Evolutionary conservation across 352 stramenopile species (phyloP), one percentile per base, ranked within the genome.

Genomic region (Globisporangium uncinulatum): DNA sequence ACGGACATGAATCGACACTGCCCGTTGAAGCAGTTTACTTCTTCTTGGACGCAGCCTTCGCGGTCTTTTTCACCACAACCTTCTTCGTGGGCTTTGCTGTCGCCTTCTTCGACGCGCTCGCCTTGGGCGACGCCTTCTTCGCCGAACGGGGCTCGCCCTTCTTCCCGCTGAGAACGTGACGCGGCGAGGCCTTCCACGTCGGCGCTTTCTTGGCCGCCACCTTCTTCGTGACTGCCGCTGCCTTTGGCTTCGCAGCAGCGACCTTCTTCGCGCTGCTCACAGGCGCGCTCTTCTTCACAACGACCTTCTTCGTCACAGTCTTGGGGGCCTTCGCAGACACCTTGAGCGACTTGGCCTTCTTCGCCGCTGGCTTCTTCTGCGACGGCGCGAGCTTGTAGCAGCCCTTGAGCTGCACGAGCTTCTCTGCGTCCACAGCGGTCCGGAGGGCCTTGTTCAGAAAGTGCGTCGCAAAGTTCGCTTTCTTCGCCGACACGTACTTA

Each of bases 401-500:
- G 37, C 80, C 83, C 78, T 94, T 94, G 37, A 83, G 57, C 68
- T 91, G 80, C 52, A 98, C 80, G 10, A 98, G 71, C 66, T 94
- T 93, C 51, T 88, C 92, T 14, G 62, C 62, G 3, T 94, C 85
- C 14, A 98, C 89, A 13, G 70, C 90, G 43, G 81, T 89, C 69
- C 95, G 92, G 21, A 98, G 77, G 1, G 89, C 87, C 65, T 94
- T 89, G 73, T 92, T 95, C 60, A 96, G 60, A 52, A 89, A 82
- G 73, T 94, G 86, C 63, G 69, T 79, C 50, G 69, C 66, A 55
- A 86, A 94, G 71, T 92, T 95, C 56, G 61, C 63, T 68, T 93
- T 93, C 69, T 95, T 89, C 48, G 64, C 67, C 76, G 86, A 73
- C 50, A 98, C 87, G 48, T 83, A 81, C 74, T 97, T 97, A 61